phyloP scores from a whole-genome alignment of 1,139 yeast genomes.

The Pichia sp. region DNA sequence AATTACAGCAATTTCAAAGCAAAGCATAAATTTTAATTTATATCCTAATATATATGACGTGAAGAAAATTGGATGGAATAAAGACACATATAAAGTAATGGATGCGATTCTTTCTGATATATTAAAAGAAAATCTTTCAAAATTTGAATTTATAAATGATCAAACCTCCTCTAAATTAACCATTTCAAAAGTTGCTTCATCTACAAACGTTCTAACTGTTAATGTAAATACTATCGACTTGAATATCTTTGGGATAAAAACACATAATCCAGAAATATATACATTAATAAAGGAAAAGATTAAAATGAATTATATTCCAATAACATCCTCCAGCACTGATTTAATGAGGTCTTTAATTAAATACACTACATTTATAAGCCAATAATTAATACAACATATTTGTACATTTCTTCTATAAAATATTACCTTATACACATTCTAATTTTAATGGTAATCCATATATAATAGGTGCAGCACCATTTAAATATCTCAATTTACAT shows the following conservation, averaged over 20 bases:
- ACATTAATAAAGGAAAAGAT: not conserved
- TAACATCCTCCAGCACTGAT: not conserved
- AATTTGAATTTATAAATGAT: too few relatives aligned
- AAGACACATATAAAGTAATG: conserved; percentile 7
- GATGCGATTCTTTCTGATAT: conserved; percentile 4
- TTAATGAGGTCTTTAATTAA: not conserved
- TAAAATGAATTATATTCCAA: not conserved
- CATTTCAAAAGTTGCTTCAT: too few relatives aligned
- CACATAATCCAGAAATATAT: not conserved
- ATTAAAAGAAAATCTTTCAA: not conserved
- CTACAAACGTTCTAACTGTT: not conserved
- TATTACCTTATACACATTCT: not conserved
- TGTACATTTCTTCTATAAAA: not conserved
- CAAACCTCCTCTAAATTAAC: too few relatives aligned
- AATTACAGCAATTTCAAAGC: not conserved
- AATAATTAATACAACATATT: too few relatives aligned
- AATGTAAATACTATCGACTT: not conserved
- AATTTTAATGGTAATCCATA: conserved; percentile 61
- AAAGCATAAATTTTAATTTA: not conserved
- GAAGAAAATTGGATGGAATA: conserved; percentile 9
- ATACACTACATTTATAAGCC: not conserved
- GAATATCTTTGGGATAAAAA: not conserved
- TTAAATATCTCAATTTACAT: conserved; percentile 61
- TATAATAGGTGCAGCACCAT: conserved; percentile 78
- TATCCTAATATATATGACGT: conserved; percentile 3